Evolutionary conservation across 805 yeast species (phyloP), one percentile per base, ranked within the genome.

Genomic region (Kazachstania viticola): DNA sequence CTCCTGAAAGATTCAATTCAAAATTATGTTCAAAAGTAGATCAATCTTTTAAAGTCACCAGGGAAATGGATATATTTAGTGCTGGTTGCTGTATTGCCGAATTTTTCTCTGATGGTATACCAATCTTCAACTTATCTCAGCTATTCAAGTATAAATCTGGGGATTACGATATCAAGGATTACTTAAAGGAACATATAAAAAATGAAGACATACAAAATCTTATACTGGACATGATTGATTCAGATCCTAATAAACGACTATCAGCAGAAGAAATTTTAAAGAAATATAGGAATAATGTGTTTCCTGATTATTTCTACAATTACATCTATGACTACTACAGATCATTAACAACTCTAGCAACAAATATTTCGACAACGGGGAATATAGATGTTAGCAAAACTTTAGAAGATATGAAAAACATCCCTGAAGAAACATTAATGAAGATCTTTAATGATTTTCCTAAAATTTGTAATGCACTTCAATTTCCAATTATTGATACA

Each of bases 41-140:
- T 5, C 36, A 39, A 14, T 16, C 27, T 14, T 31, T 33, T 4
- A 44, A 42, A 11, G 50, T 81, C 18, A 67, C 75, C 1, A 61
- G 64, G 17, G 69, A 69, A 30, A 81, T 82, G 91, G 98, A 91
- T 55, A 62, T 88, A 16, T 82, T 82, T 51, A 71, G 84, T 33
- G 49, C 76, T 28, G 93, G 93, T 0, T 91, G 98, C 60, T 84
- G 81, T 3, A 77, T 91, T 42, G 94, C 93, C 1, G 98, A 91
- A 53, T 56, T 91, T 5, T 83, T 79, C 41, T 59, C 75, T 14
- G 97, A 91, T 41, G 96, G 96, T 0, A 68, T 80, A 13, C 81
- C 96, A 0, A 66, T 83, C 0, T 88, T 91, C 54, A 77, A 94
- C 0, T 65, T 91, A 9, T 75, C 97, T 0, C 94, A 87, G 48